Conservation (phyloP, 345 rosid genomes). For the Arabidopsis suecica region DNA sequence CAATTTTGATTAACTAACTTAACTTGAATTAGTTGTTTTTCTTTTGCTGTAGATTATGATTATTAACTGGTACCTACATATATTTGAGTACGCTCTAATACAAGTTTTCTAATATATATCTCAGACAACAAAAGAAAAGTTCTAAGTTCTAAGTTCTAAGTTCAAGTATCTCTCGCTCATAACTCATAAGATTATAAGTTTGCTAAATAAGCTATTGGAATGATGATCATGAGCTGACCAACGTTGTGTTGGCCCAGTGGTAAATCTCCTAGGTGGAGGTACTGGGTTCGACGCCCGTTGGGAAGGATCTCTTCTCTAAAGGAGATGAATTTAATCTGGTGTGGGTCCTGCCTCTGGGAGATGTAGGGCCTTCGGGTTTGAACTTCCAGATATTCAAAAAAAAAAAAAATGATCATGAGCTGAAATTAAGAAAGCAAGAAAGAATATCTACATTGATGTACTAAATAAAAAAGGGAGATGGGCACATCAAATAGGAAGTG, state of each 20-base stretch:
- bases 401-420: too few relatives aligned
- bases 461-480: slow-evolving; percentile 2
- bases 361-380: too few relatives aligned
- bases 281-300: too few relatives aligned
- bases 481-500: slow-evolving; percentile 26
- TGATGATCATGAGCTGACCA: not conserved
- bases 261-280: too few relatives aligned
- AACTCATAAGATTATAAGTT: not conserved
- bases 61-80: not conserved
- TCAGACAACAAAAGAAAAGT: not conserved
- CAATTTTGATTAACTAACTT: slow-evolving; percentile 19
- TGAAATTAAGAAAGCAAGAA: not conserved
- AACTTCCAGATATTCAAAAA: too few relatives aligned
- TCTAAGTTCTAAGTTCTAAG: not conserved
- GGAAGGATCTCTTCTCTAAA: too few relatives aligned
- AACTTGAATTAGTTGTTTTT: not conserved
- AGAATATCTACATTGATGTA: slow-evolving; percentile 3
- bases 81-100: not conserved
- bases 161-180: not conserved
- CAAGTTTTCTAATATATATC: not conserved
- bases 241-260: too few relatives aligned
- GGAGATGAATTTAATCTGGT: too few relatives aligned
- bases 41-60: not conserved
- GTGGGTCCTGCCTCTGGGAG: too few relatives aligned
- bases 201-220: slow-evolving; percentile 9